Percentiles rank a stretch among this genome's conserved stretches.
phyloP scores from a whole-genome alignment of 108 stramenopile species.

The Schizochytrium sp. region DNA sequence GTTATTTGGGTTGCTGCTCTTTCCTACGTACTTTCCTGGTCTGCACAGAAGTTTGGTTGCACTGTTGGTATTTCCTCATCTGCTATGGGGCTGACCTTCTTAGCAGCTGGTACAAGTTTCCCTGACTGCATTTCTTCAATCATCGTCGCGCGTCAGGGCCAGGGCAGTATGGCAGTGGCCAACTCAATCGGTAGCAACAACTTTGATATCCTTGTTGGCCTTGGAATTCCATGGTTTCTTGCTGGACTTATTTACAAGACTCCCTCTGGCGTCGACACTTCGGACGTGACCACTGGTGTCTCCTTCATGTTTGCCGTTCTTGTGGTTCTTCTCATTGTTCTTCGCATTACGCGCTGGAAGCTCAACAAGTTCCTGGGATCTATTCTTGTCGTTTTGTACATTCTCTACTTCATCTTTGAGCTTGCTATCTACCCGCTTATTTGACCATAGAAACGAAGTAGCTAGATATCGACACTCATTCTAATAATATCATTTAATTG shows the following conservation, averaged over 20 bases:
- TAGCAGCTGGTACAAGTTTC: slow-evolving; percentile 86
- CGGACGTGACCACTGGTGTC: neutral
- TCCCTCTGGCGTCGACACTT: neutral
- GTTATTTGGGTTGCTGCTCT: slow-evolving; percentile 40
- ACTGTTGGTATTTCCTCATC: slow-evolving; percentile 79
- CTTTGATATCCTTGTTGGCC: slow-evolving; percentile 65
- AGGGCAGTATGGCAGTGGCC: slow-evolving; percentile 86
- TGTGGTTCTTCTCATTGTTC: neutral
- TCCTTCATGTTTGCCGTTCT: neutral
- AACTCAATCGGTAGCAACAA: slow-evolving; percentile 67
- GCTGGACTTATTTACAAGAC: neutral
- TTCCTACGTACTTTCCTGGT: slow-evolving; percentile 5
- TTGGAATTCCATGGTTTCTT: slow-evolving; percentile 62
- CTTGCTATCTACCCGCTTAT: neutral
- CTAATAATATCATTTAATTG: no score
- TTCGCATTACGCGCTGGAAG: neutral
- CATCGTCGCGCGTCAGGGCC: slow-evolving; percentile 84
- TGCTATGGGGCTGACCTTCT: slow-evolving; percentile 84
- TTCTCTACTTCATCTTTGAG: slow-evolving; percentile 10
- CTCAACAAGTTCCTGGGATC: neutral
- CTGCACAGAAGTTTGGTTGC: neutral
- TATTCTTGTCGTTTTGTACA: slow-evolving; percentile 18
- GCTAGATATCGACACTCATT: no score
- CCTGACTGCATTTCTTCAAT: slow-evolving; percentile 85
- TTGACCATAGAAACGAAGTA: neutral